Conservation (phyloP, 78 protist species). For the Dictyostelium firmibasis region DNA sequence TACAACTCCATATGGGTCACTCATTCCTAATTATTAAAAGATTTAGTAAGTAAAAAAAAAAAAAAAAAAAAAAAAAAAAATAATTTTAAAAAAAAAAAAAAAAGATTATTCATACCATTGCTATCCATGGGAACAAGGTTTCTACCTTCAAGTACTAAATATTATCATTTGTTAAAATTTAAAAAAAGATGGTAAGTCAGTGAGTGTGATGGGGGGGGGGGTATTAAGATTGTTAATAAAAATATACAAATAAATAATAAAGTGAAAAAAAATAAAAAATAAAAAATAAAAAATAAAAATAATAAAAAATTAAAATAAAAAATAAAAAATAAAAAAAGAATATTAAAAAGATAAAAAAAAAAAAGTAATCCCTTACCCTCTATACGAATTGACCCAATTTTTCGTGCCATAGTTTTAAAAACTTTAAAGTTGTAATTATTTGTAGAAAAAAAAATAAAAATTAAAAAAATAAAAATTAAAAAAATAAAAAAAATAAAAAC, state of each 20-base stretch:
- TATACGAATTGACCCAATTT: neutral
- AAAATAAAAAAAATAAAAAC: neutral
- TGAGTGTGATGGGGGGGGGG: neutral
- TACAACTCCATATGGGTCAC: slow-evolving; percentile 67
- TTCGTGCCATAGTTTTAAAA: neutral
- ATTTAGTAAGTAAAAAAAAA: neutral
- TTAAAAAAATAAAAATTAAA: neutral
- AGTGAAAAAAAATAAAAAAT: too few relatives aligned
- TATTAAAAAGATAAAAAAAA: neutral
- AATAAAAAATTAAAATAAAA: too few relatives aligned
- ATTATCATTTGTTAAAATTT: neutral
- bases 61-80: neutral
- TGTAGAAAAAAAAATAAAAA: neutral
- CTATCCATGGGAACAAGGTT: slow-evolving; percentile 56
- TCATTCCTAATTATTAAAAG: neutral
- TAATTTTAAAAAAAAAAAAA: neutral
- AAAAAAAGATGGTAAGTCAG: neutral
- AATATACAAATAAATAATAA: neutral
- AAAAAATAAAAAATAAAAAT: neutral
- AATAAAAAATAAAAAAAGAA: neutral
- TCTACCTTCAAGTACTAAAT: slow-evolving; percentile 54
- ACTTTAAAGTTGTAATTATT: neutral
- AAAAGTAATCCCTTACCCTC: neutral
- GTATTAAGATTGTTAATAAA: neutral
- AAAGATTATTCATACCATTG: neutral